Evolutionary conservation across 495 filamentous ascomycete species (phyloP).

Genomic region (Niebla homalea): DNA sequence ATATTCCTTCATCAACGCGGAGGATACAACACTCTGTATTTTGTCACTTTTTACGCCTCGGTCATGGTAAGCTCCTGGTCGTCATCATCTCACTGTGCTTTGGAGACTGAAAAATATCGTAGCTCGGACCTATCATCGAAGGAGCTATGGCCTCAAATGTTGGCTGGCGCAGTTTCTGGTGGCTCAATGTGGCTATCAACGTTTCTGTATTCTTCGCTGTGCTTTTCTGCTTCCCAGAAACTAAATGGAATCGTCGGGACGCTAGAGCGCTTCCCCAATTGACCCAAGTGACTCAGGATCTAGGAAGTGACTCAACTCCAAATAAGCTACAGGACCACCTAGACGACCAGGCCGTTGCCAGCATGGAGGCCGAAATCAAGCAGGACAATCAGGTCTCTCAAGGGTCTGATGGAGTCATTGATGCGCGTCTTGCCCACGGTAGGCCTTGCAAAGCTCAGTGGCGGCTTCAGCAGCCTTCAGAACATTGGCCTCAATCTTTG

Average conservation of each 20-base stretch:
- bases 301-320: not conserved
- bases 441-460: slow-evolving; percentile 33
- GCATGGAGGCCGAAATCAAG: not conserved
- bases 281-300: slow-evolving; percentile 2
- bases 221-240: slow-evolving; percentile 42
- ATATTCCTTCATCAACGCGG: slow-evolving; percentile 54
- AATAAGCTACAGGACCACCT: not conserved
- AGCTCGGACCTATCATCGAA: slow-evolving; percentile 35
- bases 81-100: not conserved
- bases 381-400: not conserved
- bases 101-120: not conserved
- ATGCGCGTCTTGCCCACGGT: too few species aligned
- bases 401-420: too few species aligned
- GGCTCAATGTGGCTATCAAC: slow-evolving; percentile 32
- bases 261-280: slow-evolving; percentile 18
- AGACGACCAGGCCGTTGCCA: not conserved
- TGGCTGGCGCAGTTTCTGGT: slow-evolving; percentile 42
- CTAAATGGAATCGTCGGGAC: slow-evolving; percentile 32
- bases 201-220: slow-evolving; percentile 28
- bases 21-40: slow-evolving; percentile 51
- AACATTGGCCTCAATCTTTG: slow-evolving; percentile 14
- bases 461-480: slow-evolving; percentile 21
- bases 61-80: slow-evolving; percentile 20
- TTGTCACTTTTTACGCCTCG: slow-evolving; percentile 34
- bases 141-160: slow-evolving; percentile 35